Evolutionary conservation across 495 filamentous ascomycete genomes (phyloP).

Genomic region (Letharia lupina): DNA sequence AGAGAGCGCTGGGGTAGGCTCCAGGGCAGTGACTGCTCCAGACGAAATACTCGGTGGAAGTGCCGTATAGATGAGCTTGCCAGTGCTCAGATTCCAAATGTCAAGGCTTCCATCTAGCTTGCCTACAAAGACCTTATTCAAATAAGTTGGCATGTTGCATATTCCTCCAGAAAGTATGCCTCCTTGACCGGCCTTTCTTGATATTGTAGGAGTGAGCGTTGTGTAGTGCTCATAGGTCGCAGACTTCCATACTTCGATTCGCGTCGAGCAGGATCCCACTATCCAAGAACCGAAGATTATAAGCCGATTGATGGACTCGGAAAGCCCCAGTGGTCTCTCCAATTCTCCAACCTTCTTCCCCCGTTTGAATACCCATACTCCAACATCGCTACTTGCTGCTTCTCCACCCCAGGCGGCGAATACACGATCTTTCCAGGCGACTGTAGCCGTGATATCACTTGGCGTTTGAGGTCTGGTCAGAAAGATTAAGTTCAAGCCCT

Average conservation of each 20-base stretch:
- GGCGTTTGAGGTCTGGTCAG: conserved; percentile 85
- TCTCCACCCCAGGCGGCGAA: conserved; percentile 76
- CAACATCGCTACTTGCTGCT: conserved; percentile 41
- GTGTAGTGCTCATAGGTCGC: conserved; percentile 83
- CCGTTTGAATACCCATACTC: conserved; percentile 89
- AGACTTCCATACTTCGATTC: conserved; percentile 83
- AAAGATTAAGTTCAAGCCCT: conserved; percentile 84
- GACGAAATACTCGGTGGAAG: conserved; percentile 55
- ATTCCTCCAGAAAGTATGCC: conserved; percentile 62
- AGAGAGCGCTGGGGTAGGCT: conserved; percentile 73
- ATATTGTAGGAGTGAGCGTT: conserved; percentile 49
- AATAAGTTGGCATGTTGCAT: conserved; percentile 78
- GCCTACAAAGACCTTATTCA: conserved; percentile 92
- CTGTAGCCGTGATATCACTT: conserved; percentile 71
- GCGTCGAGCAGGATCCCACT: conserved; percentile 64
- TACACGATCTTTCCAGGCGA: conserved; percentile 78
- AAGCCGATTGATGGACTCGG: conserved; percentile 66
- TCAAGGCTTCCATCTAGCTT: conserved; percentile 81
- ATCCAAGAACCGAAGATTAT: conserved; percentile 87
- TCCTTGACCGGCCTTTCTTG: conserved; percentile 36
- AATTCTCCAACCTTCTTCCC: conserved; percentile 80
- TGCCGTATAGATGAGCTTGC: conserved; percentile 79
- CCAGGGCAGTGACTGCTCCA: conserved; percentile 72
- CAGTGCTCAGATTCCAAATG: conserved; percentile 93
- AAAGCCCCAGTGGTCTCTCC: conserved; percentile 48